A percentile compares a stretch with the other conserved stretches of the same genome.
These are phyloP conservation scores for Aristolochia fimbriata DNA, from an alignment of 164 flowering plant genomes.

Conservation along the genomic window DNA sequence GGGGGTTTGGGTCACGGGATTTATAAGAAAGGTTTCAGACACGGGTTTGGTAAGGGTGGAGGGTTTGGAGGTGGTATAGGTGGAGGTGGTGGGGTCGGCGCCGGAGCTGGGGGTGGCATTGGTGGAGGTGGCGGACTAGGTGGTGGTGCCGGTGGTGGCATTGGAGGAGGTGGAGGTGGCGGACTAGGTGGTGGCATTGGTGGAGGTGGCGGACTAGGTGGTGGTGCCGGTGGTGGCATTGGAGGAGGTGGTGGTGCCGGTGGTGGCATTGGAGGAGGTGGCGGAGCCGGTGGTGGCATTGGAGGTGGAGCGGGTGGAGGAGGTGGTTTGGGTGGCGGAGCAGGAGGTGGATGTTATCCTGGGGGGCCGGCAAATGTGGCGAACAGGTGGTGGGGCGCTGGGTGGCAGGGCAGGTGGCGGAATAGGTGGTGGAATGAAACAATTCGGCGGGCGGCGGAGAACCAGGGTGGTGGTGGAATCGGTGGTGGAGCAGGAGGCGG, in stretches of 20 bases:
- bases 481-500: constrained; percentile 1
- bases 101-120: neutral
- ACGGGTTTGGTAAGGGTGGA: neutral
- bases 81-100: neutral
- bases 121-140: neutral
- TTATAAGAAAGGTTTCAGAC: neutral
- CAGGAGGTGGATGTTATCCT: too few species aligned
- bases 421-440: constrained; percentile 1
- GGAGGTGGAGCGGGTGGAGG: constrained; percentile 6
- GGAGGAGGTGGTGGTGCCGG: constrained; percentile 1
- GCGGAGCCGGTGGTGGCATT: neutral
- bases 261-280: neutral
- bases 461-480: constrained; percentile 1
- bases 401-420: constrained; percentile 2
- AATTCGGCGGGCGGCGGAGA: too few species aligned
- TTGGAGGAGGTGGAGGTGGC: neutral
- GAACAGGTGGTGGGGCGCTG: constrained; percentile 8
- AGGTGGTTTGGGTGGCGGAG: neutral
- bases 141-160: neutral
- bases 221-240: neutral
- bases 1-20: constrained; percentile 2
- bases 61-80: constrained; percentile 4
- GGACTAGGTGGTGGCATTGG: neutral
- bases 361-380: too few species aligned
- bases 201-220: neutral